A percentile compares a stretch with the other conserved stretches of the same genome.
Evolutionary conservation across 1,284 basidiomycete genomes (phyloP).

Genomic region (Ganoderma sinense): DNA sequence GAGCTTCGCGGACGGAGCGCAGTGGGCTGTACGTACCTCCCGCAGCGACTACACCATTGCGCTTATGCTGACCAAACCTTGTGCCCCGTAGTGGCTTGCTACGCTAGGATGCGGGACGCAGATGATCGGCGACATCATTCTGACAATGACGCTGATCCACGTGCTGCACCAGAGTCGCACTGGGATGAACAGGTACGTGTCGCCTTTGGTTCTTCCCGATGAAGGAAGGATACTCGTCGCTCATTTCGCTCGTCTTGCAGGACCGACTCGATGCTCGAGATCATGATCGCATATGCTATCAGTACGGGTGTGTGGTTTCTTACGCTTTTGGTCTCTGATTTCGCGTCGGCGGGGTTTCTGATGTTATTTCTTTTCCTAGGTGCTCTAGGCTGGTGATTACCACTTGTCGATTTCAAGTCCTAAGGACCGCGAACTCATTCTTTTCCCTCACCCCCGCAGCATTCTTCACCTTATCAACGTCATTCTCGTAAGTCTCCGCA

Average conservation of each 20-base stretch:
- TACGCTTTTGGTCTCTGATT: not conserved
- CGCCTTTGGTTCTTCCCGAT: not conserved
- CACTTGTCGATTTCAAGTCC: no score
- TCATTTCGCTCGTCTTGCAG: not conserved
- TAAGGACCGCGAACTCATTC: not conserved
- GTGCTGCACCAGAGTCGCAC: slow-evolving; percentile 15
- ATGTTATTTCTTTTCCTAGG: not conserved
- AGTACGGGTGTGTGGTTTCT: slow-evolving; percentile 10
- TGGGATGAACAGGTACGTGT: slow-evolving; percentile 5
- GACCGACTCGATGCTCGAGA: slow-evolving; percentile 15
- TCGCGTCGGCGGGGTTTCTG: not conserved
- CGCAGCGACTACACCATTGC: no score
- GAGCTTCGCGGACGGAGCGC: not conserved
- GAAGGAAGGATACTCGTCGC: no score
- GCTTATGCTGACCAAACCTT: not conserved
- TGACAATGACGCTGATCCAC: slow-evolving; percentile 11
- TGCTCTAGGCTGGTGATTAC: slow-evolving; percentile 11
- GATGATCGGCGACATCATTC: slow-evolving; percentile 18
- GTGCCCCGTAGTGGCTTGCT: slow-evolving; percentile 14
- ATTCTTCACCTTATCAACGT: slow-evolving; percentile 18
- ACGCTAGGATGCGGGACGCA: slow-evolving; percentile 9
- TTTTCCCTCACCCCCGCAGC: not conserved
- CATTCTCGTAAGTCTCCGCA: slow-evolving; percentile 10
- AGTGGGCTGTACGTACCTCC: slow-evolving; percentile 11
- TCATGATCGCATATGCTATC: slow-evolving; percentile 13